Conservation (phyloP, 805 yeast genomes). For the Zygotorulaspora danielsina region DNA sequence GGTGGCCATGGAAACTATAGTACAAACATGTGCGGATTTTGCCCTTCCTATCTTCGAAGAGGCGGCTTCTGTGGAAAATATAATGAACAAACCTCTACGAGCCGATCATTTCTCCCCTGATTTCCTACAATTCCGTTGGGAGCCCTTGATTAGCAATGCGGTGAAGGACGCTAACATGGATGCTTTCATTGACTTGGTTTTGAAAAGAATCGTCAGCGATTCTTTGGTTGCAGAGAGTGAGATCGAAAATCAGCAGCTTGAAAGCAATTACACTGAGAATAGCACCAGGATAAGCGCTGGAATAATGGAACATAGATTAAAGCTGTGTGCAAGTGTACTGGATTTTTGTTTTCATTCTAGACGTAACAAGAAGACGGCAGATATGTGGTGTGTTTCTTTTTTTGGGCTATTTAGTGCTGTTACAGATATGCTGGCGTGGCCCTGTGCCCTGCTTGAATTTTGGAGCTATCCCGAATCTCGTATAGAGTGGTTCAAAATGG, state of each 20-base stretch:
- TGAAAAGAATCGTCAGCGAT: constrained; percentile 20
- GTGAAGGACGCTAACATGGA: constrained; percentile 11
- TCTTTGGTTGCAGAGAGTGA: constrained; percentile 8
- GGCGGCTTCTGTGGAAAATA: constrained; percentile 2
- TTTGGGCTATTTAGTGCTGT: constrained; percentile 25
- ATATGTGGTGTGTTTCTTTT: constrained; percentile 23
- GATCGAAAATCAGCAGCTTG: constrained; percentile 1
- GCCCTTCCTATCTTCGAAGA: constrained; percentile 10
- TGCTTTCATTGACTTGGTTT: constrained; percentile 13
- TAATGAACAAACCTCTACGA: constrained; percentile 10
- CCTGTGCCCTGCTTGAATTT: constrained; percentile 22
- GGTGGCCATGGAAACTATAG: constrained; percentile 9
- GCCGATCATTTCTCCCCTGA: constrained; percentile 8
- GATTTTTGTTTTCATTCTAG: constrained; percentile 29
- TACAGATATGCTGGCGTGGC: constrained; percentile 26
- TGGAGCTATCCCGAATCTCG: constrained; percentile 34
- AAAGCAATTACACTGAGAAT: not conserved
- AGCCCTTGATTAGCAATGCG: constrained; percentile 8
- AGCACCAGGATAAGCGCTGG: not conserved
- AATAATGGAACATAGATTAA: constrained; percentile 2
- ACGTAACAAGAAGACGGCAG: constrained; percentile 12
- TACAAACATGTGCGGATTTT: constrained; percentile 16
- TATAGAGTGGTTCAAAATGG: constrained; percentile 30
- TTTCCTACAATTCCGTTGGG: constrained; percentile 15
- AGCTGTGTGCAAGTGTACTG: constrained; percentile 19